Percentiles rank a stretch among this genome's conserved stretches.
These are phyloP conservation scores for Colletotrichum sp. DNA, from an alignment of 2,329 filamentous ascomycete species.

Conservation along the genomic window DNA sequence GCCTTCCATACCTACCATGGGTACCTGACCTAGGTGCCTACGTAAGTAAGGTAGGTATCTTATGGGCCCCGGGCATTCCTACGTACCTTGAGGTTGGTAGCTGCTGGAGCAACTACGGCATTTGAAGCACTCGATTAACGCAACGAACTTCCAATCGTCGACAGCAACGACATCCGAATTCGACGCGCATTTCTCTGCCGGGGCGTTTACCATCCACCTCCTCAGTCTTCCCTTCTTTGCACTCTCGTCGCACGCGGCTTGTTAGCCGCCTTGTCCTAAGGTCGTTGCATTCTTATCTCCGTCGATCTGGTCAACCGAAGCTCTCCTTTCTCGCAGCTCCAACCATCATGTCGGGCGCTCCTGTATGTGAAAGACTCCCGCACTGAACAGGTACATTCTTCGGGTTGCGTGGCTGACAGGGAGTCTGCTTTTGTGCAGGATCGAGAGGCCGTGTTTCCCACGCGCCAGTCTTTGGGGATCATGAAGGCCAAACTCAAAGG, in stretches of 20 bases:
- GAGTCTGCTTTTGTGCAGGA: constrained; percentile 58
- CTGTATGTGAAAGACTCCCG: constrained; percentile 32
- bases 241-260: not conserved
- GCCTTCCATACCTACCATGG: no score
- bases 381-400: not conserved
- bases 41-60: not conserved
- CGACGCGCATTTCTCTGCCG: not conserved
- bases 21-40: no score
- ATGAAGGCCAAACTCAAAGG: constrained; percentile 99
- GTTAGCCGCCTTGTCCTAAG: not conserved
- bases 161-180: not conserved
- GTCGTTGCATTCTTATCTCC: not conserved
- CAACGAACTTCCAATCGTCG: not conserved
- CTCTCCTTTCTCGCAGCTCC: not conserved
- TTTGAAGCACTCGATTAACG: not conserved
- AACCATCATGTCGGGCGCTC: constrained; percentile 43
- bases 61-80: not conserved
- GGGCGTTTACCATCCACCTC: not conserved
- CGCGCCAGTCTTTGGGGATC: constrained; percentile 91
- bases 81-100: not conserved
- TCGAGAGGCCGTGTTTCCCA: constrained; percentile 96
- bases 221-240: not conserved
- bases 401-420: not conserved
- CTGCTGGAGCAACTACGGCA: not conserved
- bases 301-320: not conserved